phyloP scores from a whole-genome alignment of 306 rosid genomes.

The Cucumis hystrix region DNA sequence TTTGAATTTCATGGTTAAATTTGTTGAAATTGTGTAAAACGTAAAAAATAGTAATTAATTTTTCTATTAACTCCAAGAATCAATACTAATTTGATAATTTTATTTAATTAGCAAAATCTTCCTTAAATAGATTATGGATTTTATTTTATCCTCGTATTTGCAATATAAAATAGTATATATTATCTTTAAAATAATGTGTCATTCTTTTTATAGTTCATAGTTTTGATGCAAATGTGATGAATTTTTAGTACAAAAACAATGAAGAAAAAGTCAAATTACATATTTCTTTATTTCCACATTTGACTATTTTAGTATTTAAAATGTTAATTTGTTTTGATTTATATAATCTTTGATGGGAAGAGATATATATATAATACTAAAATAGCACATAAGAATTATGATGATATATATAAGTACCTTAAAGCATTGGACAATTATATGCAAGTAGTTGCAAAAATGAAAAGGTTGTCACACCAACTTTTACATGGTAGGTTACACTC shows the following conservation, averaged over 20 bases:
- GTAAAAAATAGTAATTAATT: no score
- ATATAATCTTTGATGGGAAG: not conserved
- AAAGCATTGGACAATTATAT: not conserved
- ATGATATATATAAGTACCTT: not conserved
- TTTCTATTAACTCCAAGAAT: no score
- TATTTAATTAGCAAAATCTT: not conserved
- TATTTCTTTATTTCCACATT: not conserved
- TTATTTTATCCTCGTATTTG: not conserved
- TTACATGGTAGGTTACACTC: not conserved
- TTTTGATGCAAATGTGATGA: not conserved
- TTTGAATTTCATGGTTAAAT: not conserved
- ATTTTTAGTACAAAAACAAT: not conserved
- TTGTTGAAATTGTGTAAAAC: not conserved
- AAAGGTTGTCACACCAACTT: not conserved
- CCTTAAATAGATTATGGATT: not conserved
- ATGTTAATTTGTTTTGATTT: not conserved
- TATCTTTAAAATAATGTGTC: not conserved
- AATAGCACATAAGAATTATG: not conserved
- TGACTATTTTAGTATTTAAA: not conserved
- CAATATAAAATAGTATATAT: not conserved
- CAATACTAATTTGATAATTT: no score
- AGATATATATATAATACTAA: not conserved
- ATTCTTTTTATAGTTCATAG: not conserved
- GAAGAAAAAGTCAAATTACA: not conserved
- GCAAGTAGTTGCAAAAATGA: not conserved